phyloP scores from a whole-genome alignment of 805 yeast species.

The Candida sanyiensis region DNA sequence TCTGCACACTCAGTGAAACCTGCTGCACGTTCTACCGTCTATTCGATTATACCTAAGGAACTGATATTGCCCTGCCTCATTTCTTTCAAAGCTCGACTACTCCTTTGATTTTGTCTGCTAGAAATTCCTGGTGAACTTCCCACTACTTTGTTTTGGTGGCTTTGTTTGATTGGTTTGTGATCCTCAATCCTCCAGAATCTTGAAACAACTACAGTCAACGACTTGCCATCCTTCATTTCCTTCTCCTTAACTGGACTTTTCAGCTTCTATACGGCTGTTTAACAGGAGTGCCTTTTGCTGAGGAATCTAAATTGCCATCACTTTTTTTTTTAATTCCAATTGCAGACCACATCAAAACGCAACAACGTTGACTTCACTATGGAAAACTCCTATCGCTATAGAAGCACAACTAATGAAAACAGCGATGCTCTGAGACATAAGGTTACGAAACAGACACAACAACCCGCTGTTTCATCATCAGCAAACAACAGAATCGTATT shows the following conservation, averaged over 20 bases:
- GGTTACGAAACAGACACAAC: slow-evolving; percentile 9
- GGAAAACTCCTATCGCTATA: slow-evolving; percentile 20
- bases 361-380: slow-evolving; percentile 1
- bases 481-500: slow-evolving; percentile 19
- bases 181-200: not conserved
- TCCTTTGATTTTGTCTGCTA: not conserved
- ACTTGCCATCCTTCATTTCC: slow-evolving; percentile 1
- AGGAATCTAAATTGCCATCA: not conserved
- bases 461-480: not conserved
- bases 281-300: slow-evolving; percentile 1
- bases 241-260: not conserved
- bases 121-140: not conserved
- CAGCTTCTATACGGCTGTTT: not conserved
- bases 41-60: not conserved
- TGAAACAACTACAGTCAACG: not conserved
- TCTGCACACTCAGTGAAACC: not conserved
- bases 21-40: not conserved
- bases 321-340: not conserved
- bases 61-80: not conserved
- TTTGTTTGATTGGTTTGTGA: not conserved
- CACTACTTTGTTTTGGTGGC: not conserved
- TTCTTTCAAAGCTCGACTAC: not conserved
- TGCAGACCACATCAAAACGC: not conserved
- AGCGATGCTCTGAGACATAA: slow-evolving; percentile 20
- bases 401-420: slow-evolving; percentile 21